Evolutionary conservation across 129 eudicot species (phyloP).

Genomic region (Helianthus annuus): HanXRQr2.0-SUNRISE NC_035448.2:138147661-138148160

Average conservation of each 20-base stretch:
- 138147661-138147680: no score
- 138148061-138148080: background rate
- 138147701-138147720: no score
- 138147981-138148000: no score
- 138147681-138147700: no score
- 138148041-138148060: no score
- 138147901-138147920: constrained; percentile 15
- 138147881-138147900: constrained; percentile 1
- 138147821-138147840: background rate
- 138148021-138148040: background rate
- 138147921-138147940: constrained; percentile 3
- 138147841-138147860: background rate
- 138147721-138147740: no score
- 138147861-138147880: constrained; percentile 13
- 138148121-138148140: background rate
- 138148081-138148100: background rate
- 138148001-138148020: no score
- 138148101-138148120: background rate
- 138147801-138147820: background rate
- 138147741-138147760: background rate
- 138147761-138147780: background rate
- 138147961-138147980: background rate
- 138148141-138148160: no score
- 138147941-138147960: background rate
- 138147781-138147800: background rate